Evolutionary conservation across 2,329 filamentous ascomycete genomes (phyloP).

Genomic region (Fusarium aywerte): DNA sequence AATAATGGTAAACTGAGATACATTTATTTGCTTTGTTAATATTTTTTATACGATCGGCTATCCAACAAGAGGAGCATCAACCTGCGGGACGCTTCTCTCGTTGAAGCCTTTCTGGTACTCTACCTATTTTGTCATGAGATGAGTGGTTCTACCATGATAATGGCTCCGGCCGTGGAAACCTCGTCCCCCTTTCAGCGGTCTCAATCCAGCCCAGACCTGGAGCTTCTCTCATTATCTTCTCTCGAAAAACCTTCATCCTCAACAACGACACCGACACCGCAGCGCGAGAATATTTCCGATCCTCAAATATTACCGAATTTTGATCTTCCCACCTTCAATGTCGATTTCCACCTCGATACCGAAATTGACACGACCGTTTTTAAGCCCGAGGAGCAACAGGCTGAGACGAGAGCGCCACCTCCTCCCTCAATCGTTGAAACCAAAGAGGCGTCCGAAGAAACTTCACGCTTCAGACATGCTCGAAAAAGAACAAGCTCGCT

Average conservation of each 20-base stretch:
- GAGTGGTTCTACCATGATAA: conserved; percentile 52
- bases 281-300: conserved; percentile 34
- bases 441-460: conserved; percentile 36
- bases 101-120: conserved; percentile 32
- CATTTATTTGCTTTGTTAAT: conserved; percentile 32
- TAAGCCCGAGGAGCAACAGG: conserved; percentile 46
- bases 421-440: conserved; percentile 37
- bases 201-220: conserved; percentile 50
- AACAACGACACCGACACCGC: conserved; percentile 31
- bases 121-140: conserved; percentile 49
- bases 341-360: conserved; percentile 61
- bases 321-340: conserved; percentile 65
- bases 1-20: conserved; percentile 46
- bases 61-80: conserved; percentile 35
- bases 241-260: conserved; percentile 40
- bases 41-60: conserved; percentile 40
- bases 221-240: conserved; percentile 43
- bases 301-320: conserved; percentile 49
- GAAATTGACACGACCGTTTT: conserved; percentile 61
- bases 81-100: conserved; percentile 32
- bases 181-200: conserved; percentile 50
- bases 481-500: conserved; percentile 58
- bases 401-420: conserved; percentile 26
- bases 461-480: conserved; percentile 31
- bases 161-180: conserved; percentile 53